phyloP scores from a whole-genome alignment of 805 yeast genomes.

The Schwanniomyces vanrijiae region DNA sequence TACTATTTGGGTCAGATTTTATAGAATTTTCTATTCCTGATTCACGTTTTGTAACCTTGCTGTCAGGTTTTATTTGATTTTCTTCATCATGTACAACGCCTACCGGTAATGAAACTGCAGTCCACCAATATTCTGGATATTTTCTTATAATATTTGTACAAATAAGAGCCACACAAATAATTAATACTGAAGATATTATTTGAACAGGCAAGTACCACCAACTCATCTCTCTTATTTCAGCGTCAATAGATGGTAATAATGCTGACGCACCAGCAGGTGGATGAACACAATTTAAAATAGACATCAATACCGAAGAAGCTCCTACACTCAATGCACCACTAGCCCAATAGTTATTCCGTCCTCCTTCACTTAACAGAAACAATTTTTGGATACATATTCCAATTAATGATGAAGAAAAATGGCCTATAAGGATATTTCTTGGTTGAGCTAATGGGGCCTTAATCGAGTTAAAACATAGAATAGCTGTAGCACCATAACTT shows the following conservation, averaged over 20 bases:
- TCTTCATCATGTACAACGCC: not conserved
- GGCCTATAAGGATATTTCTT: constrained; percentile 56
- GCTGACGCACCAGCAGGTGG: constrained; percentile 79
- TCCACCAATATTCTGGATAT: constrained; percentile 67
- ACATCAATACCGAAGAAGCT: constrained; percentile 52
- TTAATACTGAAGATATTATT: constrained; percentile 47
- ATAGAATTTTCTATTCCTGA: constrained; percentile 9
- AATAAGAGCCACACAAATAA: constrained; percentile 50
- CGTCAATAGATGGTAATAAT: constrained; percentile 53
- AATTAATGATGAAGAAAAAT: constrained; percentile 49
- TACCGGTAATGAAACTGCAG: constrained; percentile 24
- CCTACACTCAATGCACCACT: constrained; percentile 61
- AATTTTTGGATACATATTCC: constrained; percentile 58
- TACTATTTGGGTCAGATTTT: constrained; percentile 10
- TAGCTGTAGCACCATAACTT: constrained; percentile 63
- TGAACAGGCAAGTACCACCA: constrained; percentile 68
- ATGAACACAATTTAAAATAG: constrained; percentile 55
- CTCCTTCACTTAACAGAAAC: constrained; percentile 44
- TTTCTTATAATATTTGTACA: constrained; percentile 52
- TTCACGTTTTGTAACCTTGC: not conserved
- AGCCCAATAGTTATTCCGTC: constrained; percentile 52
- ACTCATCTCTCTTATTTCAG: constrained; percentile 45
- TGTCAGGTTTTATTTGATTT: not conserved
- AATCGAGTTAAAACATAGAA: constrained; percentile 55
- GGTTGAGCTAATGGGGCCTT: constrained; percentile 66